Evolutionary conservation across 2,329 filamentous ascomycete species (phyloP), one percentile per base, ranked within the genome.

Genomic region (Tolypocladium tropicale): DNA sequence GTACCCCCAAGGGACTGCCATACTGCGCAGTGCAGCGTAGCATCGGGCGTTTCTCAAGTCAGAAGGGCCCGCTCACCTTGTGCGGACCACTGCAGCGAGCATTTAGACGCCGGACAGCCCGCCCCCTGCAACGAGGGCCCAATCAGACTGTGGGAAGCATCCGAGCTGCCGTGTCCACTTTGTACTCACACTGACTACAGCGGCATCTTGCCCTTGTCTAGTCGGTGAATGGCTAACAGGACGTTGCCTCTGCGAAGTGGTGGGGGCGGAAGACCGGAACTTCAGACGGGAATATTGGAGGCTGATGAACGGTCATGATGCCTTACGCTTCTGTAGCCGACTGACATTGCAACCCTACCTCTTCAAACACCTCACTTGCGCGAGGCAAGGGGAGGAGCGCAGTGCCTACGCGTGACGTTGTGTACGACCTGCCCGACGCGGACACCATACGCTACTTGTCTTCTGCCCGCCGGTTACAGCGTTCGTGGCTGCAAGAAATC

Each of bases 261-360:
- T 7, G 50, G 50, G 32, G 50, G 50, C 21, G 33, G 6, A 25
- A n/a, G 12, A 33, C 36, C 16, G 50, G 50, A 25, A n/a, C n/a
- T n/a, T n/a, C n/a, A 5, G 30, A 36, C 23, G 11, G 25, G 34
- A 18, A 6, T 25, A 23, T 51, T n/a, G 18, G 5, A 39, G 30
- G 33, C 23, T 36, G 32, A 12, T 36, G 33, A 52, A n/a, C 23
- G 33, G 32, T 16, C 16, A 6, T 21, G 28, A n/a, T 14, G 32
- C 16, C 14, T 18, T 16, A 21, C 34, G 28, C 30, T n/a, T 34
- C 49, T 53, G 46, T 36, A 28, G 23, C 49, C 36, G 49, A 18
- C 34, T 37, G 46, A 41, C 12, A 30, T 53, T 56, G 54, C 50
- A 30, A 56, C 54, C 54, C 49, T 53, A 14, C 41, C 21, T 34